Conservation (phyloP, 306 rosid genomes). For the Dicorynia guianensis region DNA sequence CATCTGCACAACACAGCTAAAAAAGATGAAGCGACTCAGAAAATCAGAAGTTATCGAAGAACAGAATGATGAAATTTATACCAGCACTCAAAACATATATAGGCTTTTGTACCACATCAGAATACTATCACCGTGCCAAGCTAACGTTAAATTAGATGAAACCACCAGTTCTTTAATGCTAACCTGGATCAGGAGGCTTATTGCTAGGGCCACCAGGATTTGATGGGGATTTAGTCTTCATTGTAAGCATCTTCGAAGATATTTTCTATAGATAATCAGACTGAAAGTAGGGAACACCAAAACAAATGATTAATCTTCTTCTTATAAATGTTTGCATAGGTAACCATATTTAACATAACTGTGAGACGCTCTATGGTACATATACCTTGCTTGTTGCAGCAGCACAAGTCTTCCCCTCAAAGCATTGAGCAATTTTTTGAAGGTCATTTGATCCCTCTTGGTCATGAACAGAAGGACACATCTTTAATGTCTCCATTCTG, state of each 20-base stretch:
- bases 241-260: conserved; percentile 10
- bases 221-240: conserved; percentile 63
- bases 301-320: conserved; percentile 25
- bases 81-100: no score
- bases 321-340: not conserved
- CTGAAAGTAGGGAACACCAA: conserved; percentile 21
- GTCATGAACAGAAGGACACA: conserved; percentile 72
- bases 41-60: no score
- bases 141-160: not conserved
- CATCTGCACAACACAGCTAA: no score
- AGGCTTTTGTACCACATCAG: not conserved
- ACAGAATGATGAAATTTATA: no score
- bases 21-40: no score
- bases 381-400: conserved; percentile 80
- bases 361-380: not conserved
- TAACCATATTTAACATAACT: conserved; percentile 9
- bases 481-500: conserved; percentile 87
- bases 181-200: conserved; percentile 78
- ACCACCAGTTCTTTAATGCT: conserved; percentile 4
- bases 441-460: conserved; percentile 81
- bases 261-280: conserved; percentile 34
- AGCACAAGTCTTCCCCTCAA: conserved; percentile 79
- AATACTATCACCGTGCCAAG: not conserved
- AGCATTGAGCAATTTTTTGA: conserved; percentile 76
- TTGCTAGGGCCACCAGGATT: conserved; percentile 62